phyloP scores from a whole-genome alignment of 1,139 yeast genomes.

The Petasospora rhodanensis region DNA sequence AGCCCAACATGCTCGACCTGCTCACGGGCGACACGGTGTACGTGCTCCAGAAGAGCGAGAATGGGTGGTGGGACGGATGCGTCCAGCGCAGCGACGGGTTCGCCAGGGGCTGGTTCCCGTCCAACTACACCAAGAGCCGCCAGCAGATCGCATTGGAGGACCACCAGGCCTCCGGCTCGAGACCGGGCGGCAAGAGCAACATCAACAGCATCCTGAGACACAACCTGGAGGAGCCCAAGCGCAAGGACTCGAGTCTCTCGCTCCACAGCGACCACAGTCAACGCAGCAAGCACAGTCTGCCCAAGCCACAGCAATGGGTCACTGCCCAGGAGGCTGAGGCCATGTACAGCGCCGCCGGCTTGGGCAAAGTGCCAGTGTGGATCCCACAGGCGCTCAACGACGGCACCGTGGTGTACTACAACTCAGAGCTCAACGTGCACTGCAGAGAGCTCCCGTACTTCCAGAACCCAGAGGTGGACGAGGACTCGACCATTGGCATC shows the following conservation, averaged over 20 bases:
- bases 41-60: slow-evolving; percentile 42
- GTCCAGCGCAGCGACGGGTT: slow-evolving; percentile 22
- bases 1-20: slow-evolving; percentile 20
- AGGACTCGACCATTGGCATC: slow-evolving; percentile 27
- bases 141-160: slow-evolving; percentile 9
- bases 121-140: slow-evolving; percentile 41
- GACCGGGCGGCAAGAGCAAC: slow-evolving; percentile 9
- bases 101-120: slow-evolving; percentile 76
- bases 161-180: no score
- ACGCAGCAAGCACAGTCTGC: slow-evolving; percentile 1
- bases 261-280: slow-evolving; percentile 16
- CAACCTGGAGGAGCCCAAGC: slow-evolving; percentile 15
- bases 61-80: slow-evolving; percentile 82
- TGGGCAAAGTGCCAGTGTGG: slow-evolving; percentile 38
- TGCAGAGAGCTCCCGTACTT: slow-evolving; percentile 53
- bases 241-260: slow-evolving; percentile 22
- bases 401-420: slow-evolving; percentile 56
- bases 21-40: slow-evolving; percentile 30
- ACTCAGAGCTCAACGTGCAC: slow-evolving; percentile 53
- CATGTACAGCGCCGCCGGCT: slow-evolving; percentile 27
- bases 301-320: slow-evolving; percentile 21
- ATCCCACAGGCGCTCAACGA: slow-evolving; percentile 55
- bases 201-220: slow-evolving; percentile 17
- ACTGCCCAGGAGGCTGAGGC: slow-evolving; percentile 33
- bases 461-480: slow-evolving; percentile 32